phyloP scores from a whole-genome alignment of 2,329 filamentous ascomycete genomes.

The Apiospora arundinis region DNA sequence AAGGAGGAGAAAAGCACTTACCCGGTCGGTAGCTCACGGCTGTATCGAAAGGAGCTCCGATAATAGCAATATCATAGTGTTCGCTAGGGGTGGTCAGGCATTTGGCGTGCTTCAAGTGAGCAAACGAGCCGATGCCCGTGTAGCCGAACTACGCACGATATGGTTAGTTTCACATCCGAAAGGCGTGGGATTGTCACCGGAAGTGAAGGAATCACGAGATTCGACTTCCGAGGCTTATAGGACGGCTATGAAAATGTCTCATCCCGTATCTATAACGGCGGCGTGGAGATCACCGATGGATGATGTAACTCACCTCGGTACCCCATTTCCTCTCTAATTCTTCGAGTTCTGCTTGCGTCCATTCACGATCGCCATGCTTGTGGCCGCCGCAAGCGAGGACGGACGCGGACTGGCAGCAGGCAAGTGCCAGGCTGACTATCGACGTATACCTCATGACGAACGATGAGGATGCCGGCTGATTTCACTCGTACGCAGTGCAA shows the following conservation, averaged over 20 bases:
- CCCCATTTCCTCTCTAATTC: constrained; percentile 65
- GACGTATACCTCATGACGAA: constrained; percentile 33
- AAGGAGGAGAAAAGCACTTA: constrained; percentile 38
- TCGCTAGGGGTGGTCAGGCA: constrained; percentile 71
- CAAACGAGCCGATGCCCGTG: constrained; percentile 77
- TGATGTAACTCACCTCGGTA: constrained; percentile 53
- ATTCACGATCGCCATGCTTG: constrained; percentile 49
- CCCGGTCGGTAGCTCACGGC: constrained; percentile 73
- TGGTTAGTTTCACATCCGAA: background rate
- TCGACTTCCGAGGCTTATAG: background rate
- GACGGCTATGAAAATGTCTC: background rate
- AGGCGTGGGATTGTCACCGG: background rate
- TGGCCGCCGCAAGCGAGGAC: constrained; percentile 41
- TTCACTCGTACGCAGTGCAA: background rate
- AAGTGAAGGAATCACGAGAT: background rate
- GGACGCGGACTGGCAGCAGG: constrained; percentile 32
- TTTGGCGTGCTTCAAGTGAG: constrained; percentile 71
- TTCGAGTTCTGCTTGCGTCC: constrained; percentile 56
- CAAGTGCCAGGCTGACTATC: constrained; percentile 36
- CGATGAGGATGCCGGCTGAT: background rate
- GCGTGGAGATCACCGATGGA: background rate
- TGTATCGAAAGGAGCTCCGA: constrained; percentile 78
- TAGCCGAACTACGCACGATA: constrained; percentile 63
- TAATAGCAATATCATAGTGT: constrained; percentile 72
- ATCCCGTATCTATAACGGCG: background rate